Base-by-base conservation (phyloP, 805 yeast species). In the Candida rishiriensis region DNA sequence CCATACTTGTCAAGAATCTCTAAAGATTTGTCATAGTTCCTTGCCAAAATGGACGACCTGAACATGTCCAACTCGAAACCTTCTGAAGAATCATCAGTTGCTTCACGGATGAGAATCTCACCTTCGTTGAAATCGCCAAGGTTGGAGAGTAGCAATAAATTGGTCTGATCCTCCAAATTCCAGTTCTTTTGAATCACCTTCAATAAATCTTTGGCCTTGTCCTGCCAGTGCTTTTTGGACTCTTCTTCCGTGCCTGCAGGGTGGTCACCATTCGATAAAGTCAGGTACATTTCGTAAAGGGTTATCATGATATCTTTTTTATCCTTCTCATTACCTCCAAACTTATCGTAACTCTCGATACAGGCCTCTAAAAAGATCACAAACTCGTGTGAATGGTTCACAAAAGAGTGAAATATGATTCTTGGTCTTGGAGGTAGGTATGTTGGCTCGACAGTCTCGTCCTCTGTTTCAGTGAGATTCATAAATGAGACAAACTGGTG, bases 351-450 rank as follows among this genome's bases (percentile, higher is more conserved):
- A 11, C 85, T 74, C 53, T 83, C 87, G 13, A 89, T 65, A 54
- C 96, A 88, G 0, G 98, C 97, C 60, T 93, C 99, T 44, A 93
- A 64, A 50, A 93, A 93, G 8, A 87, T 85, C 21, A 90, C 93
- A 71, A 93, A 91, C 57, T 90, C 93, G 56, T 82, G 78, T 0
- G 93, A 89, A 59, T 85, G 88, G 52, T 83, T 78, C n/a, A 86
- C 79, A 61, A 93, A 93, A 1, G 95, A 81, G 2, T 91, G 82
- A 59, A 88, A 93, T 1, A 91, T 86, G 34, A 91, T 71, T 37
- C 89, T 74, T 7, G 98, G 98, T 41, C 82, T 75, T 3, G 99
- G 99, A 1, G 98, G 97, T 41, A 83, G 83, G 61, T 93, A 93
- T 0, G 93, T 85, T 13, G 90, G 84, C 33, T 57, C 71, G 29